phyloP scores from a whole-genome alignment of 805 yeast species.

The Pichia rugopelliculosa region DNA sequence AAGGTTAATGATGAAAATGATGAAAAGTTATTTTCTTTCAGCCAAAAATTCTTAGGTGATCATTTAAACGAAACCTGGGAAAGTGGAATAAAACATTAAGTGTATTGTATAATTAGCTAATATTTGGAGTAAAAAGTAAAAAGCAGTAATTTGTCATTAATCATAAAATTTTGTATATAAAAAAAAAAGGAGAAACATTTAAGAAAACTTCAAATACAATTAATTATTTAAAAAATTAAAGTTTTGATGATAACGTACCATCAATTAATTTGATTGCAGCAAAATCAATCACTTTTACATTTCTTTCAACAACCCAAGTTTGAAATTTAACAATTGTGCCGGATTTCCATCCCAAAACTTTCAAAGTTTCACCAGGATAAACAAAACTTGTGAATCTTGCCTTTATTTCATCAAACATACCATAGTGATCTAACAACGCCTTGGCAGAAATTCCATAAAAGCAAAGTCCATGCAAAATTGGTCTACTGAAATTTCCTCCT shows the following conservation, averaged over 20 bases:
- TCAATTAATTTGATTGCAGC: constrained; percentile 66
- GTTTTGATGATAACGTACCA: constrained; percentile 15
- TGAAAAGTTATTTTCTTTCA: constrained; percentile 32
- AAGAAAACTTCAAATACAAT: background rate
- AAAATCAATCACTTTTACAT: constrained; percentile 69
- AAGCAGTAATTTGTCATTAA: background rate
- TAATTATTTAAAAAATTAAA: constrained; percentile 8
- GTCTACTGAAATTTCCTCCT: constrained; percentile 76
- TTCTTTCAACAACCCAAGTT: constrained; percentile 72
- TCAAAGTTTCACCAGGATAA: constrained; percentile 88
- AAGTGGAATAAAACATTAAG: constrained; percentile 26
- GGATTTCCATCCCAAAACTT: constrained; percentile 77
- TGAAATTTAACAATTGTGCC: constrained; percentile 68
- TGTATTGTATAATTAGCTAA: background rate
- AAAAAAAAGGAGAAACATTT: background rate
- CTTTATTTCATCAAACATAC: constrained; percentile 76
- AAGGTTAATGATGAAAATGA: constrained; percentile 36
- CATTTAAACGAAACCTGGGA: constrained; percentile 65
- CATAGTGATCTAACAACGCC: constrained; percentile 69
- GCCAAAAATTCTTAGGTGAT: constrained; percentile 39
- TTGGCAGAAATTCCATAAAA: constrained; percentile 78
- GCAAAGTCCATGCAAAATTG: constrained; percentile 91
- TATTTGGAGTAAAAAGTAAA: too few species aligned
- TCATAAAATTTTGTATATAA: background rate
- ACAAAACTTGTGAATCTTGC: constrained; percentile 87